phyloP scores from a whole-genome alignment of 768 basidiomycete species.

The Panaeolus cyanescens region DNA sequence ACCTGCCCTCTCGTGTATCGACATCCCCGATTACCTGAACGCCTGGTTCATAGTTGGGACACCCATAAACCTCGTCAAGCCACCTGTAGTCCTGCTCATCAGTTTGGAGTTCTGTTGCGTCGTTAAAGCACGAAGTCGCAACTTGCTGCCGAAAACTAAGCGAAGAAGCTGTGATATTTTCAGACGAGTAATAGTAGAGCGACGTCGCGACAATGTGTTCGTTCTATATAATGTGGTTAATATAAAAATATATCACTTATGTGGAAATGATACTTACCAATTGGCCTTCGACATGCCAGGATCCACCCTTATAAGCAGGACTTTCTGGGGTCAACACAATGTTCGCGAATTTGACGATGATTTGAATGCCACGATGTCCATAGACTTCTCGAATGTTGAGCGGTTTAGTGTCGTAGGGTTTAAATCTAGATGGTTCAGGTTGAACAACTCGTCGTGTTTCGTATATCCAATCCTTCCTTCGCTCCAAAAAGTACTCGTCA shows the following conservation, averaged over 20 bases:
- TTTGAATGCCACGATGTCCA: conserved; percentile 12
- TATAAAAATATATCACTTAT: conserved; percentile 7
- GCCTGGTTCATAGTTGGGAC: conserved; percentile 19
- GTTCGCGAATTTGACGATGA: conserved; percentile 22
- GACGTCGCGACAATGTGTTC: conserved; percentile 32
- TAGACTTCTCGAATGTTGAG: not conserved
- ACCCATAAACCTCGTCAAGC: conserved; percentile 28
- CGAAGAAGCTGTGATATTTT: conserved; percentile 22
- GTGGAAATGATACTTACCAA: conserved; percentile 6
- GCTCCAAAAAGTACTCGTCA: conserved; percentile 12
- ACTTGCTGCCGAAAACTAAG: conserved; percentile 24
- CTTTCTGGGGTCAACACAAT: conserved; percentile 20
- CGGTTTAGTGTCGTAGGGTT: not conserved
- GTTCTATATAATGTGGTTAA: conserved; percentile 17
- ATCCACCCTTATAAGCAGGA: conserved; percentile 15
- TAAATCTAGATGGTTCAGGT: conserved; percentile 18
- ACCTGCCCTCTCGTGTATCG: conserved; percentile 33
- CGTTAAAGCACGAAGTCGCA: not conserved
- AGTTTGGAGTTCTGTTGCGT: conserved; percentile 8
- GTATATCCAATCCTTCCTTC: conserved; percentile 15
- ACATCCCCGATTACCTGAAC: conserved; percentile 34
- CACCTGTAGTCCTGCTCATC: conserved; percentile 29
- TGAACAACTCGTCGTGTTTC: conserved; percentile 12
- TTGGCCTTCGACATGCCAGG: conserved; percentile 21
- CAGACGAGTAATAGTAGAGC: conserved; percentile 26